Conservation (phyloP, 441 rosid species). For the Biscutella auriculata region DNA sequence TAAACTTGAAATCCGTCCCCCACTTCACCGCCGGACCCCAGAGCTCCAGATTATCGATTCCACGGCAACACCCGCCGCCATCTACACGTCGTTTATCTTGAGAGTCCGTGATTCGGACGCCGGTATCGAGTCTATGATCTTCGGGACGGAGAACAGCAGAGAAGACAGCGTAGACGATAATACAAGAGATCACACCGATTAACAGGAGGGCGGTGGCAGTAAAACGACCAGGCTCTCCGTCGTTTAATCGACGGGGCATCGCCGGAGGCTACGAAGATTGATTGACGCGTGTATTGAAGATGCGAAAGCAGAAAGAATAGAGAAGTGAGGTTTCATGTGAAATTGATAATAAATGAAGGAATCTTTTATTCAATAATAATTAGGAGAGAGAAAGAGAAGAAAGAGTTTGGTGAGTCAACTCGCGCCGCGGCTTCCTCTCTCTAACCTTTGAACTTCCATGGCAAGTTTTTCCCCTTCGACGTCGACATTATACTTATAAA, state of each 20-base stretch:
- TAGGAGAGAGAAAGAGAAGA: slow-evolving; percentile 13
- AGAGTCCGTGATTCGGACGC: slow-evolving; percentile 8
- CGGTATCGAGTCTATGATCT: slow-evolving; percentile 10
- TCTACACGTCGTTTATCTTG: slow-evolving; percentile 3
- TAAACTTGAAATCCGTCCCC: slow-evolving; percentile 79
- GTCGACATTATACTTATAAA: too few species aligned
- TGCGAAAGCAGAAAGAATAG: slow-evolving; percentile 18
- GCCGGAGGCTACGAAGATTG: slow-evolving; percentile 11
- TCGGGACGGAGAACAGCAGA: slow-evolving; percentile 35
- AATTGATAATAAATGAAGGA: background rate
- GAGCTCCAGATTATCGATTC: slow-evolving; percentile 69
- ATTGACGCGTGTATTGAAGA: slow-evolving; percentile 28
- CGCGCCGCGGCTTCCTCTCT: slow-evolving; percentile 11
- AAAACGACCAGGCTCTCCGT: slow-evolving; percentile 48
- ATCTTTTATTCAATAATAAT: slow-evolving; percentile 6
- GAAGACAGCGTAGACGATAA: slow-evolving; percentile 49
- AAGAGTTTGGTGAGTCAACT: slow-evolving; percentile 24
- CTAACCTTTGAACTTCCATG: slow-evolving; percentile 20
- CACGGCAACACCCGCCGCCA: slow-evolving; percentile 55
- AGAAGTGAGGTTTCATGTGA: slow-evolving; percentile 22
- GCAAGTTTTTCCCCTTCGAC: too few species aligned
- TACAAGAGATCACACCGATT: slow-evolving; percentile 45
- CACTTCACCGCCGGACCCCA: slow-evolving; percentile 96
- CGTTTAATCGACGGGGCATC: slow-evolving; percentile 60
- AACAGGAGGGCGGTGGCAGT: slow-evolving; percentile 39